Evolutionary conservation across 768 basidiomycete species (phyloP), one percentile per base, ranked within the genome.

Genomic region (Mycena filopes): DNA sequence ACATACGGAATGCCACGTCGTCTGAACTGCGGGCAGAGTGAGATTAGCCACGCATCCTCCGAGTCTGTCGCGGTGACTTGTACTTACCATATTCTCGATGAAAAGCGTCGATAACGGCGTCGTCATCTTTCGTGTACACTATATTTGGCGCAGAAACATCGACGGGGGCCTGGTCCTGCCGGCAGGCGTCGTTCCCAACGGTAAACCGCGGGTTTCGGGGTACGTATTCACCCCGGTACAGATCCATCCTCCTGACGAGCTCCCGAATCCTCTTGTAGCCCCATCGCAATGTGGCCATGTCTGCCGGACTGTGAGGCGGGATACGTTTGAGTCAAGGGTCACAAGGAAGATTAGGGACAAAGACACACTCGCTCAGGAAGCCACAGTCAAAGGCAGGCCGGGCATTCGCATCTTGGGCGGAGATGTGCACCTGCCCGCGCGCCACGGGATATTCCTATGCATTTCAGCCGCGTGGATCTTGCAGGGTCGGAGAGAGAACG

Each of bases 251-350:
- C 43, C 83, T 75, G 1, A 73, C 66, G 9, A 81, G 68, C 69
- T 84, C 83, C 1, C 82, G 80, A 6, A 70, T 33, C 46, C 74
- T 75, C 58, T 84, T 84, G 68, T 83, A 84, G 4, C 68, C 71
- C 71, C 79, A 76, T 20, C 53, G 71, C 8, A 83, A 50, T 18
- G 73, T 69, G 1, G 67, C 69, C 18, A 83, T 9, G 50, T 77
- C 76, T 13, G 74, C 67, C 10, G 58, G 45, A 28, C 70, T 71
- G n/a, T 12, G 28, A 15, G n/a, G 45, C 23, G 13, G 15, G 4
- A 23, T 46, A 9, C 46, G n/a, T 33, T 18, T n/a, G 13, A 54
- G 46, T 51, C 33, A n/a, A n/a, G 31, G 3, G 41, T 29, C 0
- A n/a, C 12, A 26, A 33, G 20, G 23, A 28, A 36, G 13, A 12